Evolutionary conservation across 805 yeast species (phyloP).

Genomic region (Myxozyma kluyveri): DNA sequence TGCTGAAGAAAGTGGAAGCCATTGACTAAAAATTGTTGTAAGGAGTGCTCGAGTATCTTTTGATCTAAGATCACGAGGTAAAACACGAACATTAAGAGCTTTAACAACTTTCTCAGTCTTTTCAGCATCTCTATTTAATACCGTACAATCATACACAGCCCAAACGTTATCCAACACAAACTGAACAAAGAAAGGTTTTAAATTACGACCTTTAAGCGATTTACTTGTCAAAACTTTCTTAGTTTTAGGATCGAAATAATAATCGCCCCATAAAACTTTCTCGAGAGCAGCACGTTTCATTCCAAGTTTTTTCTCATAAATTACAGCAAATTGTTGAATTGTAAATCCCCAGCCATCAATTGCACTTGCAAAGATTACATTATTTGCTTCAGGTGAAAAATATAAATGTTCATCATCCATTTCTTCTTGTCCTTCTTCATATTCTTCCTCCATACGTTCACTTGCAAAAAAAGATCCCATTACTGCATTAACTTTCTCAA

Average conservation of each 20-base stretch:
- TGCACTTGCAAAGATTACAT: slow-evolving; percentile 88
- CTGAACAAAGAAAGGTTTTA: slow-evolving; percentile 83
- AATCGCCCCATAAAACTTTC: slow-evolving; percentile 96
- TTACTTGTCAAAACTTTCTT: slow-evolving; percentile 70
- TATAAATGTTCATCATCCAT: slow-evolving; percentile 77
- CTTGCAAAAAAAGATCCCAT: slow-evolving; percentile 91
- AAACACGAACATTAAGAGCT: slow-evolving; percentile 63
- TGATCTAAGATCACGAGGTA: slow-evolving; percentile 73
- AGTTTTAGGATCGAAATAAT: slow-evolving; percentile 80
- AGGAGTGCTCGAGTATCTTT: slow-evolving; percentile 68
- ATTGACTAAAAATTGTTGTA: slow-evolving; percentile 74
- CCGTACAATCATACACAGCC: slow-evolving; percentile 78
- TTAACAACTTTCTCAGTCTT: slow-evolving; percentile 70
- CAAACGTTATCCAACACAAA: slow-evolving; percentile 86
- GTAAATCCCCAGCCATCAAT: slow-evolving; percentile 98
- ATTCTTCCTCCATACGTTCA: slow-evolving; percentile 74
- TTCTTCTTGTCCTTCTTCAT: slow-evolving; percentile 55
- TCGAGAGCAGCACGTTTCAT: slow-evolving; percentile 74
- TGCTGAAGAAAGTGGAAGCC: slow-evolving; percentile 91
- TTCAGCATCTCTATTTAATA: slow-evolving; percentile 63
- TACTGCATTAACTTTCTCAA: slow-evolving; percentile 93
- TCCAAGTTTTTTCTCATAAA: slow-evolving; percentile 81
- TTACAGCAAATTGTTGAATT: slow-evolving; percentile 79
- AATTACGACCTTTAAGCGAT: slow-evolving; percentile 56
- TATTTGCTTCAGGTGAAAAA: slow-evolving; percentile 82